Base-by-base conservation (phyloP, 768 basidiomycete species). In the Leccinum subgranulosum region DNA sequence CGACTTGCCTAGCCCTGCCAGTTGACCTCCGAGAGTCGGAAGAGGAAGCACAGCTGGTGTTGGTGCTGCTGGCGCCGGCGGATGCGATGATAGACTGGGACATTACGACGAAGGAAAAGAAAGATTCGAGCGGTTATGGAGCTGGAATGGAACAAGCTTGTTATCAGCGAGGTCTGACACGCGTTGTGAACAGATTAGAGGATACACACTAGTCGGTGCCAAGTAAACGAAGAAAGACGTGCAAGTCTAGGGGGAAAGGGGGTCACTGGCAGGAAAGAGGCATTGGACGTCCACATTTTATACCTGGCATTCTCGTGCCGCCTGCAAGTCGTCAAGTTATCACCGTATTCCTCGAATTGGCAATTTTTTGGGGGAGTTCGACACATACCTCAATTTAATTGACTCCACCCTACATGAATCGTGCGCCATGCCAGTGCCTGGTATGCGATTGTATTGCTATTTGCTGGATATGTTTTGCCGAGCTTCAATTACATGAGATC, bases 1-100 rank as follows among this genome's bases (percentile, higher is more conserved):
- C 57, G 34, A 65, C 64, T 34, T 54, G 56, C 12, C 64, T 61
- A 43, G 8, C 53, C 27, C 50, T 49, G 6, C n/a, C n/a, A 19
- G 10, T 41, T 19, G 51, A 47, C 17, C 56, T 27, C 11, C 6
- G 39, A n/a, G 41, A 9, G n/a, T 43, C 15, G 41, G 64, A 25
- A n/a, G 50, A 41, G n/a, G n/a, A 41, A n/a, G 4, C 39, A n/a
- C n/a, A 31, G 12, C 12, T 31, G 12, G 31, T 31, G 31, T 11
- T 31, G 31, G 31, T 41, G n/a, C 39, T 27, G 49, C 19, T 19
- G 25, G 55, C 9, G 19, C 33, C 41, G 21, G 36, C 25, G 31
- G 56, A 51, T 11, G 52, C 39, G 21, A 55, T 51, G 27, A 17
- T 43, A 15, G 51, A 34, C 53, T 48, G 41, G 47, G 59, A 54